These are phyloP conservation scores for Didymella pinodella DNA, from an alignment of 2,329 filamentous ascomycete species.

Conservation along the genomic window DNA sequence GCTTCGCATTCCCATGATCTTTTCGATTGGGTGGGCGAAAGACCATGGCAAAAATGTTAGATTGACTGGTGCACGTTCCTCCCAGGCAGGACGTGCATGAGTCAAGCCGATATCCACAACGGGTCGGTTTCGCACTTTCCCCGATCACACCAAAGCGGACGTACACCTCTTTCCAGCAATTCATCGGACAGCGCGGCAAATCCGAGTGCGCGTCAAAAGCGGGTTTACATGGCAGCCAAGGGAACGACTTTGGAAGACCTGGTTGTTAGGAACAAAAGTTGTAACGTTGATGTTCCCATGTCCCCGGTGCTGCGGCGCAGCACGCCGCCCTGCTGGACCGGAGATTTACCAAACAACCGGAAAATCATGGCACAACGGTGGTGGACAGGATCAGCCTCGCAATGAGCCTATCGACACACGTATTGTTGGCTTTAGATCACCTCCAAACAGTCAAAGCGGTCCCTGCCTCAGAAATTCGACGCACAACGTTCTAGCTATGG, in stretches of 20 bases:
- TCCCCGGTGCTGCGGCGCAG: not conserved
- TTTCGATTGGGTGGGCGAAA: not conserved
- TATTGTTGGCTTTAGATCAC: not conserved
- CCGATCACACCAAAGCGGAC: conserved; percentile 10
- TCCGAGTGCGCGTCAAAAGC: not conserved
- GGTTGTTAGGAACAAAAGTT: not conserved
- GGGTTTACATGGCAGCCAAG: not conserved
- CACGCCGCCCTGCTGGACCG: conserved; percentile 2
- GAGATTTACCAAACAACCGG: conserved; percentile 12
- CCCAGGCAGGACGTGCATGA: conserved; percentile 2
- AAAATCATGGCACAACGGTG: not conserved
- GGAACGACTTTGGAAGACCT: not conserved
- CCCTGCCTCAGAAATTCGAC: not conserved
- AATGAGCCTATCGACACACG: not conserved
- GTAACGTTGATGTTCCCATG: not conserved
- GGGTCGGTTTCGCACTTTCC: not conserved
- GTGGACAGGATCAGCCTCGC: not conserved
- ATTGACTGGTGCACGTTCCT: not conserved
- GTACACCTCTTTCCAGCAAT: conserved; percentile 7
- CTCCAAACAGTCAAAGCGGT: conserved; percentile 2
- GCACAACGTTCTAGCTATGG: not conserved
- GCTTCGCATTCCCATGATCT: not conserved
- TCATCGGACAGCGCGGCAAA: conserved; percentile 2
- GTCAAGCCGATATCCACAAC: conserved; percentile 11
- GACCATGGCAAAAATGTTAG: conserved; percentile 7